Percentiles rank a stretch among this genome's conserved stretches.
phyloP scores from a whole-genome alignment of 352 stramenopile species.

The Globisporangium echinulatum region DNA sequence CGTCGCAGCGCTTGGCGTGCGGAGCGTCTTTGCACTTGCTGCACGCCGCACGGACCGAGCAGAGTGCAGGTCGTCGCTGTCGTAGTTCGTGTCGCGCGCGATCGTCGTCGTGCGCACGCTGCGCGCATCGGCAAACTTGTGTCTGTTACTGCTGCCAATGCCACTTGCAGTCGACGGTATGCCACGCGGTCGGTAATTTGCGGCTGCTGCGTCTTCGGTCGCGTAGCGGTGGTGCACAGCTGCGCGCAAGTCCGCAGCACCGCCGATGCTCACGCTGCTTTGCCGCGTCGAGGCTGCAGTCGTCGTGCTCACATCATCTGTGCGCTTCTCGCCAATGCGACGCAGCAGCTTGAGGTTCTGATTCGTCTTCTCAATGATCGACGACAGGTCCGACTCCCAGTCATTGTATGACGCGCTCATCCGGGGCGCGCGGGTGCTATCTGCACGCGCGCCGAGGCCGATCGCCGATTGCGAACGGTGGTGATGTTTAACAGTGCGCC shows the following conservation, averaged over 20 bases:
- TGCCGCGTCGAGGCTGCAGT: not conserved
- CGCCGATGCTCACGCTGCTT: slow-evolving; percentile 3
- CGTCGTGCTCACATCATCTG: slow-evolving; percentile 34
- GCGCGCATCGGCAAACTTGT: slow-evolving; percentile 3
- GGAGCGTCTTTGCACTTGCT: slow-evolving; percentile 8
- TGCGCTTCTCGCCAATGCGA: slow-evolving; percentile 69
- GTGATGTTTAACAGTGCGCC: not conserved
- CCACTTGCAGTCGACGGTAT: slow-evolving; percentile 6
- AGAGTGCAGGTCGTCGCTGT: slow-evolving; percentile 7
- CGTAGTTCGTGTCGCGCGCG: slow-evolving; percentile 7
- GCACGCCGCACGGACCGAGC: slow-evolving; percentile 1
- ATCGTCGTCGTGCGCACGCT: not conserved
- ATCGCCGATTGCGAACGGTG: slow-evolving; percentile 1
- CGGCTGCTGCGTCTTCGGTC: slow-evolving; percentile 2
- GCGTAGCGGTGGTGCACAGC: slow-evolving; percentile 10
- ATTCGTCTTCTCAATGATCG: slow-evolving; percentile 87
- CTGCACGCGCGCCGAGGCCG: not conserved
- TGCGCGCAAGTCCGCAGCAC: slow-evolving; percentile 2
- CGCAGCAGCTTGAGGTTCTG: slow-evolving; percentile 82
- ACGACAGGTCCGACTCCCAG: slow-evolving; percentile 79
- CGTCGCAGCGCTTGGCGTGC: slow-evolving; percentile 8
- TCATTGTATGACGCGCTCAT: slow-evolving; percentile 65
- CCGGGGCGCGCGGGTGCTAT: not conserved
- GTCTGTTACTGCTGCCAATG: not conserved
- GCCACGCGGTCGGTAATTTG: slow-evolving; percentile 6